Base-by-base conservation (phyloP, 345 rosid genomes). In the Passiflora organensis region DNA sequence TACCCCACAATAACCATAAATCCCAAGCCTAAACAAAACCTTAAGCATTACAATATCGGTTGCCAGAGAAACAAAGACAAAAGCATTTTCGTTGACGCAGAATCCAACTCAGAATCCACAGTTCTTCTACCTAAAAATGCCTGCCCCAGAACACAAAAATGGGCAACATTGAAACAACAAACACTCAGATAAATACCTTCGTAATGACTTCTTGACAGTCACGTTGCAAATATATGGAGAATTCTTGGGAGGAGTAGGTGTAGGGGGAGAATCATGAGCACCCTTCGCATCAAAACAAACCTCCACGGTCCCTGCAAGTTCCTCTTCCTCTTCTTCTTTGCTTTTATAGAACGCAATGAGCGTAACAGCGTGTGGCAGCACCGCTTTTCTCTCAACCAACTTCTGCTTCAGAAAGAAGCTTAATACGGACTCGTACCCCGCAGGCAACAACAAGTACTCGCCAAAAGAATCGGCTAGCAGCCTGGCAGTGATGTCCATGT, bases 141-240 rank as follows among this genome's bases (percentile, higher is more conserved):
- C n/a, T n/a, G n/a, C n/a, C n/a, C n/a, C n/a, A 44, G 19, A 11
- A 13, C n/a, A n/a, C 3, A 51, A 15, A 32, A 5, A 37, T 1
- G n/a, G n/a, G 12, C 36, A 22, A 6, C 5, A 43, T 53, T 43
- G 17, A 28, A 8, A 28, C 34, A 28, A 28, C 34, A 16, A 13
- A 14, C 1, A 11, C 22, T 18, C 36, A 20, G 15, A 23, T n/a
- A 25, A 46, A 32, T 51, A 89, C 97, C 97, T 83, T 55, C 95
- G 77, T 62, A 83, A 85, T 17, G 71, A 56, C 68, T 82, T 77
- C 71, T 66, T 82, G 16, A 87, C 96, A 54, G 95, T 77, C 96
- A 91, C 86, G 63, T 88, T 91, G 55, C 95, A 88, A 22, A 91
- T 76, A 53, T 88, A 86, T 25, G 98, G 95, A 36, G 86, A 75